phyloP scores from a whole-genome alignment of 495 filamentous ascomycete genomes.

The Aspergillus sparsus region DNA sequence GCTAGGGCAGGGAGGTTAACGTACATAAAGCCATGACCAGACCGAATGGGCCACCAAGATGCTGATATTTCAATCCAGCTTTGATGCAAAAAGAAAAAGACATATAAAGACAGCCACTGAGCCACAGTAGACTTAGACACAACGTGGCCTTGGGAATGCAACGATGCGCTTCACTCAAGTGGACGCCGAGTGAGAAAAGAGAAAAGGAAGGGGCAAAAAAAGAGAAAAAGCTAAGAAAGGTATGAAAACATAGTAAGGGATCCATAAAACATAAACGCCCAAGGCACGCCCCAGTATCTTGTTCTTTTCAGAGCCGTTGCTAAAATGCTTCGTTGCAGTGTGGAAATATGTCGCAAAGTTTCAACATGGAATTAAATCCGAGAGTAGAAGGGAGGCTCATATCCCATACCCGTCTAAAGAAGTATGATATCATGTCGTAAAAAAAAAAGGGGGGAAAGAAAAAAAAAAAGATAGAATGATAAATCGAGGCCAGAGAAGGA shows the following conservation, averaged over 20 bases:
- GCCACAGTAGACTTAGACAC: conserved; percentile 31
- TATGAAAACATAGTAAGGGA: conserved; percentile 23
- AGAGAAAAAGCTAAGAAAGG: conserved; percentile 19
- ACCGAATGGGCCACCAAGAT: conserved; percentile 60
- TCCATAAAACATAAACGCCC: conserved; percentile 38
- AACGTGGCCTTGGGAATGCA: conserved; percentile 38
- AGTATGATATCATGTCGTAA: conserved; percentile 44
- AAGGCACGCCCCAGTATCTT: conserved; percentile 34
- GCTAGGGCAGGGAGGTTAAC: conserved; percentile 66
- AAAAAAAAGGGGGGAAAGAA: conserved; percentile 23
- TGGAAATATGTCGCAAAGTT: conserved; percentile 34
- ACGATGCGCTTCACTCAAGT: conserved; percentile 32
- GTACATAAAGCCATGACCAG: conserved; percentile 75
- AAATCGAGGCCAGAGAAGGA: background rate
- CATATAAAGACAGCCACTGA: conserved; percentile 37
- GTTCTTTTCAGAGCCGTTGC: conserved; percentile 37
- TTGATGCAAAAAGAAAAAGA: conserved; percentile 39
- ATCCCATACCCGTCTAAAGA: conserved; percentile 31
- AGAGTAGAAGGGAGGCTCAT: conserved; percentile 28
- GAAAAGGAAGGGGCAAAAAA: conserved; percentile 18
- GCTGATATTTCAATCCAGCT: conserved; percentile 40
- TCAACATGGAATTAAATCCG: conserved; percentile 31
- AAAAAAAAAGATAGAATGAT: conserved; percentile 20
- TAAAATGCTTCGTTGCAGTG: conserved; percentile 37
- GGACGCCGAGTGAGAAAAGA: conserved; percentile 29